Conservation (phyloP, 306 rosid genomes). For the Chamaecrista fasciculata region DNA sequence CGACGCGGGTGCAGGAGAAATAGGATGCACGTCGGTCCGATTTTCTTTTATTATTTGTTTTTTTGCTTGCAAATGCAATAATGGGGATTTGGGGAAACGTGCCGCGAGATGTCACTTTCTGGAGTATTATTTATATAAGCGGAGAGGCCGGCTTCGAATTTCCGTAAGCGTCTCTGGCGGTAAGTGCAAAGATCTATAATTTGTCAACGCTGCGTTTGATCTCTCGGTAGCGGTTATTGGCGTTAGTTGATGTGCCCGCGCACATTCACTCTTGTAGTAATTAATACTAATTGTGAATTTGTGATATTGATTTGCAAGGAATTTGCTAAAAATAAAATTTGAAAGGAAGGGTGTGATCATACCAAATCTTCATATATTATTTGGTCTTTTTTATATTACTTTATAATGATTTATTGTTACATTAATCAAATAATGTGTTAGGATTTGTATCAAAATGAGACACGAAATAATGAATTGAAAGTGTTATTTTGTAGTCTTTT, state of each 20-base stretch:
- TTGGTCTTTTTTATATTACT: too few species aligned
- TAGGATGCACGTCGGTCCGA: neutral
- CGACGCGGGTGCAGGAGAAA: conserved; percentile 34
- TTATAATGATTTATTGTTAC: too few species aligned
- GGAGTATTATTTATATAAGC: conserved; percentile 3
- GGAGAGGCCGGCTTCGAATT: neutral
- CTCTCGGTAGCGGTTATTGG: conserved; percentile 17
- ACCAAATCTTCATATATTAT: too few species aligned
- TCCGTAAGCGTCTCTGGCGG: neutral
- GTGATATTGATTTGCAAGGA: too few species aligned
- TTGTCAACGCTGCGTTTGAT: conserved; percentile 18
- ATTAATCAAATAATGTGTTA: too few species aligned
- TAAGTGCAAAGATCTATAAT: neutral
- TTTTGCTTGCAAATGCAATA: neutral
- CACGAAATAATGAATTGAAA: too few species aligned
- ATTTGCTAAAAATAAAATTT: too few species aligned
- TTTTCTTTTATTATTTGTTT: too few species aligned
- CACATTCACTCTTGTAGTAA: neutral
- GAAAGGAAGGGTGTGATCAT: too few species aligned
- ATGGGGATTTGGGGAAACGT: conserved; percentile 16
- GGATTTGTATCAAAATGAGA: too few species aligned
- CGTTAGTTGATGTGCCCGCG: conserved; percentile 14
- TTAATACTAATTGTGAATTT: too few species aligned
- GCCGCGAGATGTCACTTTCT: conserved; percentile 21
- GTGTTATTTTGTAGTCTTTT: too few species aligned